Evolutionary conservation across 148 eudicot species (phyloP), one percentile per base, ranked within the genome.

Genomic region (Silene uniflora): DNA sequence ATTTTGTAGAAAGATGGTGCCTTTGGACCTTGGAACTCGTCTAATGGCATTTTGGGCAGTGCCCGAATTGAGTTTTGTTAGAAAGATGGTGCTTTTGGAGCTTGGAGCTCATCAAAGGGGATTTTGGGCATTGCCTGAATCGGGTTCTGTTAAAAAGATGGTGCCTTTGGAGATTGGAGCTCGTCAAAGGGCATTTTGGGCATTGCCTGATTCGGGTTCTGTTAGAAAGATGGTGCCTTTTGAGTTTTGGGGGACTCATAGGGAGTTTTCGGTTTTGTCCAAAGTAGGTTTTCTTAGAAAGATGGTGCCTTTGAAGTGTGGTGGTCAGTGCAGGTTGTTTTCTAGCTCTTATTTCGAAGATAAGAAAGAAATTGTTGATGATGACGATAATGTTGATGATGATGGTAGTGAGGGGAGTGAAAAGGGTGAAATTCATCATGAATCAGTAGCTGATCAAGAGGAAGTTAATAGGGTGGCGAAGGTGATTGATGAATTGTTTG

Each of bases 401-500:
- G 75, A 70, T 68, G 81, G 72, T 24, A 75, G 68, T 39, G 77
- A 82, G 67, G 74, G 42, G 47, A 73, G 64, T 67, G 64, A 65
- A 59, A 56, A 32, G 16, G 32, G 29, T 76, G 92, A 72, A 44
- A 52, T 42, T 39, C 61, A 39, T 39, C 29, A 61, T 44, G 73
- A 76, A 24, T 85, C 84, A 5, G 80, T 78, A 77, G 88, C 86
- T 70, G 90, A 93, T 86, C 81, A 46, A 12, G 80, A 77, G 71
- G 97, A 95, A 76, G 93, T 95, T 73, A 88, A 80, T 62, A 85
- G 88, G 80, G 88, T 95, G 29, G 88, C 89, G 72, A 89, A 82
- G 80, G 87, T 95, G 84, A 88, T 95, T 60, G 92, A 87, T 22
- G 96, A 88, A 75, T 87, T 91, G 82, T 95, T 95, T 76, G 89